Evolutionary conservation across 805 yeast species (phyloP), one percentile per base, ranked within the genome.

Genomic region (Pichia occidentalis): DNA sequence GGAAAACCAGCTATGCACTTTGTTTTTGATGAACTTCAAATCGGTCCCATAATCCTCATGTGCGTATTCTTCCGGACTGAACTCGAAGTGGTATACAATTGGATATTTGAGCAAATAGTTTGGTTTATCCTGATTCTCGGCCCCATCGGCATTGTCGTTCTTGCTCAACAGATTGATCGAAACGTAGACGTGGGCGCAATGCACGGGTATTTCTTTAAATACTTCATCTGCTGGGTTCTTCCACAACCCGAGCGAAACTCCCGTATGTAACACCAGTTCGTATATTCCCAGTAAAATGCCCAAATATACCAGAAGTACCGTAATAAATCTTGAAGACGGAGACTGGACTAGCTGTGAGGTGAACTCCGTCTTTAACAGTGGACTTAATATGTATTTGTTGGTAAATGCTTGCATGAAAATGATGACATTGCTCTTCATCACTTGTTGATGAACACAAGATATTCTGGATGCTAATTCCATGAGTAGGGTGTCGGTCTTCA

Each of bases 1-100:
- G 40, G 68, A 66, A 48, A 81, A 72, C 44, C 83, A 64, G 28
- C 67, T 60, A 24, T 77, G 68, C 3, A 79, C 59, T 52, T 77
- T 80, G 2, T 57, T 47, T 44, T 86, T 70, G 39, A 86, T 65
- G 45, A 79, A 75, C 13, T 65, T 70, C 24, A 88, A 66, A 14
- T 79, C 73, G 8, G 88, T 75, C 1, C 95, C 95, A 35, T 67
- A 70, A 42, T 75, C 88, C 5, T 78, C 80, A 40, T 83, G 73
- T 43, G 75, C 76, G 53, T 75, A 84, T 50, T 85, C 95, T 48
- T 80, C 88, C 0, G 94, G 92, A 22, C 84, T 75, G 57, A 85
- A 85, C 53, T 84, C 94, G 47, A 82, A 68, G 55, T 82, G 83
- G 53, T 78, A 84, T 19, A 63, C 64, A 23, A 81, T 45, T 2